phyloP scores from a whole-genome alignment of 2,329 filamentous ascomycete species.

The Alternaria tenuissima region DNA sequence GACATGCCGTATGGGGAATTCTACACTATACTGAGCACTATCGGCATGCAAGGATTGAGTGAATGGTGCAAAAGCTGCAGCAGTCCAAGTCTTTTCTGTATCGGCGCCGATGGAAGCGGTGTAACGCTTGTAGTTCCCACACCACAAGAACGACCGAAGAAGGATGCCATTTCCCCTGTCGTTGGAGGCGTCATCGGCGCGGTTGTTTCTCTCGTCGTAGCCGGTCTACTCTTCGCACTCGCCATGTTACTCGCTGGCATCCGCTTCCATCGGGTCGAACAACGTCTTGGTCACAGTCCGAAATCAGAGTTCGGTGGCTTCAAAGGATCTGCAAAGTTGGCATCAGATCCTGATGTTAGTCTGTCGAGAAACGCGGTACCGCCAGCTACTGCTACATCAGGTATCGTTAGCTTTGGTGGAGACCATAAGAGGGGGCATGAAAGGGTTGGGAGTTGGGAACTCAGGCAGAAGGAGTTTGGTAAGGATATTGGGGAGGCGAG shows the following conservation, averaged over 20 bases:
- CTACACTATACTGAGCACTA: constrained; percentile 52
- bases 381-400: constrained; percentile 23
- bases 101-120: constrained; percentile 47
- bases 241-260: constrained; percentile 57
- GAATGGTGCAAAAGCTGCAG: constrained; percentile 64
- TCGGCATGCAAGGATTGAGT: constrained; percentile 54
- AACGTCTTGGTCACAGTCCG: constrained; percentile 35
- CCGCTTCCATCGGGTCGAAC: constrained; percentile 53
- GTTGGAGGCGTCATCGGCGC: constrained; percentile 67
- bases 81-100: constrained; percentile 60
- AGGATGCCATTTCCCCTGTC: constrained; percentile 49
- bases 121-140: constrained; percentile 9
- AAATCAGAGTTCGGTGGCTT: constrained; percentile 61
- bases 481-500: constrained; percentile 35
- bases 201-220: constrained; percentile 58
- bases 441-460: constrained; percentile 66
- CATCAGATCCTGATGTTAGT: constrained; percentile 62
- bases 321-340: constrained; percentile 64
- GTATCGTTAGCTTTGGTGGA: constrained; percentile 21
- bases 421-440: constrained; percentile 54
- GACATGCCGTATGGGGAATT: constrained; percentile 63
- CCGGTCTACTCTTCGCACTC: constrained; percentile 53
- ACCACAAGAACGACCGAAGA: not conserved
- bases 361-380: constrained; percentile 54
- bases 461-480: constrained; percentile 52